A percentile compares a stretch with the other conserved stretches of the same genome.
phyloP scores from a whole-genome alignment of 371 early-diverging fungal genomes.

The Phascolomyces articulosus region DNA sequence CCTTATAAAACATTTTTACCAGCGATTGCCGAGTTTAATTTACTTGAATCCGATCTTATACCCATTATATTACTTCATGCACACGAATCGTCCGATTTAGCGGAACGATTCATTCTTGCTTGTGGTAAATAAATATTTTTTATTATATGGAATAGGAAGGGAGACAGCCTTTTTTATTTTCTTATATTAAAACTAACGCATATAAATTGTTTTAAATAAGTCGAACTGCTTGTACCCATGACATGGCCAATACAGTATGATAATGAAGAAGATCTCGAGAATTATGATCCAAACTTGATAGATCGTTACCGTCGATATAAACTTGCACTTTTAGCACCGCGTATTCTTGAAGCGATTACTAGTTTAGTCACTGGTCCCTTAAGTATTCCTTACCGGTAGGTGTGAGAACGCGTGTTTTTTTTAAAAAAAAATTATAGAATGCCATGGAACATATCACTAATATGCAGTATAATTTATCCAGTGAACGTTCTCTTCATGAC shows the following conservation, averaged over 20 bases:
- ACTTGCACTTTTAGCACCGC: constrained; percentile 60
- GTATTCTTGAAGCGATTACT: constrained; percentile 53
- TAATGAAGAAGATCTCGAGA: constrained; percentile 47
- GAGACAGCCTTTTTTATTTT: not conserved
- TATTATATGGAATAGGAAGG: not conserved
- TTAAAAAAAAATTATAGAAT: not conserved
- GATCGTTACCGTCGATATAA: constrained; percentile 70
- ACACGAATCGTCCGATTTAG: constrained; percentile 39
- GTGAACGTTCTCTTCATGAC: constrained; percentile 69
- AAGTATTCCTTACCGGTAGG: constrained; percentile 49
- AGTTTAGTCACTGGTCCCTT: constrained; percentile 54
- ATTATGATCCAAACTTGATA: constrained; percentile 52
- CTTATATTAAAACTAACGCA: too few species aligned
- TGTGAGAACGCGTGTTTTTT: not conserved
- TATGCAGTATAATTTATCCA: constrained; percentile 1
- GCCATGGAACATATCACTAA: too few species aligned
- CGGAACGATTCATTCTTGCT: constrained; percentile 58
- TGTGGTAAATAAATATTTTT: constrained; percentile 45
- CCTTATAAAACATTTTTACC: constrained; percentile 64
- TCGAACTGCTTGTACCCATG: constrained; percentile 77
- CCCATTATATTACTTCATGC: constrained; percentile 72
- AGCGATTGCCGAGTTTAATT: constrained; percentile 72
- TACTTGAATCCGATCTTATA: constrained; percentile 76
- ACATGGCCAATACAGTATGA: constrained; percentile 61
- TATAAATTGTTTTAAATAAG: constrained; percentile 22